A percentile compares a stretch with the other conserved stretches of the same genome.
Evolutionary conservation across 192 early-diverging fungal genomes (phyloP).

Genomic region (Backusella tuberculispora): DNA sequence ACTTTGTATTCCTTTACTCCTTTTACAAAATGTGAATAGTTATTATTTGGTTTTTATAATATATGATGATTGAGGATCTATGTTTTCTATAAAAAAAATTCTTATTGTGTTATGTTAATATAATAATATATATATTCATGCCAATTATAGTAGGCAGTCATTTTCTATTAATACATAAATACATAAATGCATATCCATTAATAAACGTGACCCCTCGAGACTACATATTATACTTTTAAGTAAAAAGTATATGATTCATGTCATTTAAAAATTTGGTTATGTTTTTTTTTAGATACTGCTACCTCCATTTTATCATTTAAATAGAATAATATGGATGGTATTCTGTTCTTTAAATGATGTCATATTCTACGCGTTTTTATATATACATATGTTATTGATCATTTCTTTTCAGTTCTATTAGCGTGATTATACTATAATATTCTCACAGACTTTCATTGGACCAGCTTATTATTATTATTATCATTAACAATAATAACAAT

Average conservation of each 20-base stretch:
- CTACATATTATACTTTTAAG: background rate
- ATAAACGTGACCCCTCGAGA: conserved; percentile 5
- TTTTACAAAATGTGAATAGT: background rate
- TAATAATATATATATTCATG: background rate
- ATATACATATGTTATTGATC: background rate
- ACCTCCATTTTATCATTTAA: background rate
- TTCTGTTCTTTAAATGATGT: background rate
- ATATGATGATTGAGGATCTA: background rate
- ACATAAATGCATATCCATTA: background rate
- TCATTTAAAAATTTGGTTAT: background rate
- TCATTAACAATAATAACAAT: background rate
- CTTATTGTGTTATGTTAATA: background rate
- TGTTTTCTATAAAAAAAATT: background rate
- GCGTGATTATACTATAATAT: background rate
- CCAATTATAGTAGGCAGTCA: background rate
- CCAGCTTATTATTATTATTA: too few species aligned
- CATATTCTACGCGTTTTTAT: background rate
- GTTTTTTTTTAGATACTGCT: background rate
- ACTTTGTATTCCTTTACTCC: background rate
- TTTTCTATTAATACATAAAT: background rate
- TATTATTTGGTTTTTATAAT: too few species aligned
- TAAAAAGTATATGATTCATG: background rate
- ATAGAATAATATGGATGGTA: background rate
- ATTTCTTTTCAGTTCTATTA: background rate
- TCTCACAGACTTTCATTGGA: background rate